These are phyloP conservation scores for Taphrina flavorubra DNA, from an alignment of 1,139 yeast species.

Conservation along the genomic window DNA sequence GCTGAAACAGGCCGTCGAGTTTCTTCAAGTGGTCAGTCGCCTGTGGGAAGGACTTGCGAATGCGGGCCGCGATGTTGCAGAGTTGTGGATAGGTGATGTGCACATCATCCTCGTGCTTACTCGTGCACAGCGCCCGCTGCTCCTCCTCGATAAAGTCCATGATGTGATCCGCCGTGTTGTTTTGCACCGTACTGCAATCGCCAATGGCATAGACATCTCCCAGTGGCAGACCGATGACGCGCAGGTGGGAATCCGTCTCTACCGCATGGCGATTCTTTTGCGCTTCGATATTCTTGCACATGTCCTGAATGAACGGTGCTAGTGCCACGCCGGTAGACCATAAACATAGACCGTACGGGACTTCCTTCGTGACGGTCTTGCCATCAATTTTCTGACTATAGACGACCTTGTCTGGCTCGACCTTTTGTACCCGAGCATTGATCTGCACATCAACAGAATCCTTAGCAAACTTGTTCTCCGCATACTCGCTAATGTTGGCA, in stretches of 20 bases:
- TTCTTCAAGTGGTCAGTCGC: conserved; percentile 62
- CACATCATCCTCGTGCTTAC: conserved; percentile 53
- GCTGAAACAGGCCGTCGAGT: conserved; percentile 59
- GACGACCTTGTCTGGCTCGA: conserved; percentile 60
- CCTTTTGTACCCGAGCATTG: conserved; percentile 64
- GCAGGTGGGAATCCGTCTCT: conserved; percentile 68
- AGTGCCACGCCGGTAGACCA: conserved; percentile 75
- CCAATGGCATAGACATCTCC: conserved; percentile 70
- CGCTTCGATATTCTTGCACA: conserved; percentile 55
- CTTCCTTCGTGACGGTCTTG: conserved; percentile 56
- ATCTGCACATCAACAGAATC: conserved; percentile 65
- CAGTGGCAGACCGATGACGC: conserved; percentile 65
- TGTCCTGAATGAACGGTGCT: conserved; percentile 61
- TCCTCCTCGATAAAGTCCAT: conserved; percentile 47
- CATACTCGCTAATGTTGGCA: conserved; percentile 64
- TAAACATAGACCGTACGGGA: conserved; percentile 66
- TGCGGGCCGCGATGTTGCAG: conserved; percentile 56
- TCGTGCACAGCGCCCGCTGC: conserved; percentile 54
- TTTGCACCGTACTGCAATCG: conserved; percentile 67
- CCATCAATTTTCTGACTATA: conserved; percentile 59
- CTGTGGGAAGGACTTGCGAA: conserved; percentile 62
- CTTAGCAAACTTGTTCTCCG: conserved; percentile 63
- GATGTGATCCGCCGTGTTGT: conserved; percentile 62
- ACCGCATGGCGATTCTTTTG: conserved; percentile 67
- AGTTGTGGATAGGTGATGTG: conserved; percentile 58